phyloP scores from a whole-genome alignment of 1,139 yeast species.

The Keqinozyma sinolaborantium region DNA sequence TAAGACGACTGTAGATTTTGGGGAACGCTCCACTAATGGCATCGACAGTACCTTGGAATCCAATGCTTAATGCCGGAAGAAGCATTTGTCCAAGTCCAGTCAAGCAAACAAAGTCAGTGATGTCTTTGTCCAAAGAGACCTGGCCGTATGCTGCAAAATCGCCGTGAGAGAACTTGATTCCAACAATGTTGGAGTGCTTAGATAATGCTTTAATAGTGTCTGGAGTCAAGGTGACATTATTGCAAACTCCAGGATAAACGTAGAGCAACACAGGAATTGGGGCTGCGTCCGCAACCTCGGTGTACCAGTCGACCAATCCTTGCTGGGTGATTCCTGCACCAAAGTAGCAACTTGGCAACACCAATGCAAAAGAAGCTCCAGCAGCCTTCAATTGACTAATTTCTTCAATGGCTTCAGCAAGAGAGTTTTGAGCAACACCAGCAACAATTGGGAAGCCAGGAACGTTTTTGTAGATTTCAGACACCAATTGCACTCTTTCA shows the following conservation, averaged over 20 bases:
- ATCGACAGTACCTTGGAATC: slow-evolving; percentile 21
- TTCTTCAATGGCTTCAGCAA: slow-evolving; percentile 38
- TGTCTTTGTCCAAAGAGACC: slow-evolving; percentile 32
- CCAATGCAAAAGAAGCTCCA: slow-evolving; percentile 45
- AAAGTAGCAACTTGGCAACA: slow-evolving; percentile 44
- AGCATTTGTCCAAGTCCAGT: slow-evolving; percentile 24
- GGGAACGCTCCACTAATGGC: slow-evolving; percentile 42
- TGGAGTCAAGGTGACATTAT: slow-evolving; percentile 27
- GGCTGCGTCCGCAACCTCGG: slow-evolving; percentile 40
- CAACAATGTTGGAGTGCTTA: slow-evolving; percentile 43
- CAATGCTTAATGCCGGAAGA: slow-evolving; percentile 20
- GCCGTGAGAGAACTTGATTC: slow-evolving; percentile 43
- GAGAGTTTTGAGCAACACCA: slow-evolving; percentile 41
- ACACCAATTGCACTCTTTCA: slow-evolving; percentile 34
- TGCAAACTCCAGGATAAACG: slow-evolving; percentile 49
- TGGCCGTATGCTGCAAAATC: slow-evolving; percentile 26
- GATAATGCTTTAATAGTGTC: slow-evolving; percentile 27
- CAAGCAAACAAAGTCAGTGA: slow-evolving; percentile 19
- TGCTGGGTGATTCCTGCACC: slow-evolving; percentile 38
- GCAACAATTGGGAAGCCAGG: slow-evolving; percentile 39
- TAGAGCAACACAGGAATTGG: slow-evolving; percentile 45
- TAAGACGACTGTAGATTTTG: slow-evolving; percentile 26
- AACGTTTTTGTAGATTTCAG: slow-evolving; percentile 29
- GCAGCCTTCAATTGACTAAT: slow-evolving; percentile 29
- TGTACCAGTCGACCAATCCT: slow-evolving; percentile 42